Evolutionary conservation across 2,329 filamentous ascomycete genomes (phyloP), one percentile per base, ranked within the genome.

Genomic region (Phoma herbarum): DNA sequence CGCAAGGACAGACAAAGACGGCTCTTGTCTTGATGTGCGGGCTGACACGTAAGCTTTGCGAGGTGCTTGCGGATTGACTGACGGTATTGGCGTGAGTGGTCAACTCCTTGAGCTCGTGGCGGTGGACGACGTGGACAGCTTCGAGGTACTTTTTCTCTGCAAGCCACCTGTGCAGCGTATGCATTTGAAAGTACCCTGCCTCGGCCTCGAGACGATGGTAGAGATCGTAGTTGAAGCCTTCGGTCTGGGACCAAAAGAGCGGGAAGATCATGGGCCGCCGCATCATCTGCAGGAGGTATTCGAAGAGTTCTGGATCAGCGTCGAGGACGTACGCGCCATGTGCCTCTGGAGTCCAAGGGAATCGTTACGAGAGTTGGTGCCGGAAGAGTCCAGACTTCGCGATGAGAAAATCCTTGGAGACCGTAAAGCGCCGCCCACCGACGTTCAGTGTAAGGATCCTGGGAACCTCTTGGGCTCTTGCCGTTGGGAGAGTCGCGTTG

Each of bases 311-410:
- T 0, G 73, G 65, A 42, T 81, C 75, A 0, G 75, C 65, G 54
- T 81, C 78, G 20, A 82, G 52, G 63, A 80, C 81, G 62, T 75
- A 75, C 0, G 71, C 69, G 0, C 73, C 75, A 22, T 79, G 62
- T 0, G 28, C 12, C 31, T 66, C 29, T 10, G 61, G 58, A 2
- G 20, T 29, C 62, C 63, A 61, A 2, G 25, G 25, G 39, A 47
- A 62, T n/a, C 47, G 25, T 2, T 29, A 48, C 20, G 59, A 61
- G 0, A 64, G 35, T 29, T 54, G 54, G 22, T 4, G 20, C 2
- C 29, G 16, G 35, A 68, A 67, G 20, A 60, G 43, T 2, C 49
- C 57, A 4, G 67, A 67, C 12, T 56, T 54, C 2, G 41, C 20
- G 16, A n/a, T 35, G 5, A 70, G 60, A 2, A 49, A 62, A 16